A percentile compares a stretch with the other conserved stretches of the same genome.
Evolutionary conservation across 108 stramenopile genomes (phyloP).

Genomic region (Cylindrotheca fusiformis): DNA sequence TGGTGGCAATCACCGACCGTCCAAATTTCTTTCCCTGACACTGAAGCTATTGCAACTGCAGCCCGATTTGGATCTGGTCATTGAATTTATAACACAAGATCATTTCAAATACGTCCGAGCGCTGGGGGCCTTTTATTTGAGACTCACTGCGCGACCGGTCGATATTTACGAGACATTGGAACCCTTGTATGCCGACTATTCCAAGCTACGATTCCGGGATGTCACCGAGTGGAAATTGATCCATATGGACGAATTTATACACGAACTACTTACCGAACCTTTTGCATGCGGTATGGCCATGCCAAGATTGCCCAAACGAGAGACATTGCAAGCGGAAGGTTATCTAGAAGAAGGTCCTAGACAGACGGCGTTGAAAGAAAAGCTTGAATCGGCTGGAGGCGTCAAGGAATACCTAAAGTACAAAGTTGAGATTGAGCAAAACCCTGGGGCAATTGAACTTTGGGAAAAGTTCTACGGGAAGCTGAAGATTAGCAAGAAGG

Average conservation of each 20-base stretch:
- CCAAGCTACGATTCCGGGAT: conserved; percentile 66
- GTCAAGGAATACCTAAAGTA: conserved; percentile 49
- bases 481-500: conserved; percentile 20
- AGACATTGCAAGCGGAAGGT: conserved; percentile 68
- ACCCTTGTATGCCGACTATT: conserved; percentile 91
- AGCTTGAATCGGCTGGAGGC: conserved; percentile 48
- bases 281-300: conserved; percentile 89
- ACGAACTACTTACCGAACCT: conserved; percentile 73
- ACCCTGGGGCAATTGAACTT: conserved; percentile 37
- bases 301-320: conserved; percentile 85
- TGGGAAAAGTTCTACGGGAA: conserved; percentile 34
- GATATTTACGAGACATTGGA: conserved; percentile 91
- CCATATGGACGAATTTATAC: conserved; percentile 92
- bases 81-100: conserved; percentile 87
- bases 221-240: conserved; percentile 77
- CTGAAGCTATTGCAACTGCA: conserved; percentile 97
- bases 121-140: conserved; percentile 91
- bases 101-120: conserved; percentile 96
- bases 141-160: conserved; percentile 90
- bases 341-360: conserved; percentile 70
- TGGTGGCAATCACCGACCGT: conserved; percentile 88
- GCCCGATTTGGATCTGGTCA: conserved; percentile 92
- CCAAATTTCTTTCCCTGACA: conserved; percentile 90
- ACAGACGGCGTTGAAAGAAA: conserved; percentile 42
- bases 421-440: conserved; percentile 55